A percentile compares a stretch with the other conserved stretches of the same genome.
Conservation (phyloP, 1,284 basidiomycete genomes). For the Clitocybe nebularis region DNA sequence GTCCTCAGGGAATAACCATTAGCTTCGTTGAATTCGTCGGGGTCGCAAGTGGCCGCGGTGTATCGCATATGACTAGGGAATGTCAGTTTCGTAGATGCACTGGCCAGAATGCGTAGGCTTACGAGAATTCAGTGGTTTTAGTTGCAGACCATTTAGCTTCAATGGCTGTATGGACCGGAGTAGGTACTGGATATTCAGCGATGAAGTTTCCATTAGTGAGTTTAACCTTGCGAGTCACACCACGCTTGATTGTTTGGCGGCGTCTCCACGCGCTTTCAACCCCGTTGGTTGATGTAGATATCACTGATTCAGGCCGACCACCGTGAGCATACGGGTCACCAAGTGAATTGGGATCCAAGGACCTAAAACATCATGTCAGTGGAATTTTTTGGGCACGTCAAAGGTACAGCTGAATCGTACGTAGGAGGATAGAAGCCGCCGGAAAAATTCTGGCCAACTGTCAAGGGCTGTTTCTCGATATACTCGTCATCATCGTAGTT, state of each 20-base stretch:
- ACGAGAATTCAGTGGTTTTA: slow-evolving; percentile 84
- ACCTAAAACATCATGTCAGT: slow-evolving; percentile 31
- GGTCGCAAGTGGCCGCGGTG: slow-evolving; percentile 90
- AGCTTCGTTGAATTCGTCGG: slow-evolving; percentile 85
- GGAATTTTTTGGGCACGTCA: not conserved
- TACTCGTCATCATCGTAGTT: slow-evolving; percentile 61
- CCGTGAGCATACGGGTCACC: slow-evolving; percentile 57
- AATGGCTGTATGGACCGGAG: slow-evolving; percentile 81
- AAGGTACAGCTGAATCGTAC: slow-evolving; percentile 36
- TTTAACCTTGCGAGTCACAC: slow-evolving; percentile 90
- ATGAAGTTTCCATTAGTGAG: slow-evolving; percentile 92
- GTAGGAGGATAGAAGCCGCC: slow-evolving; percentile 69
- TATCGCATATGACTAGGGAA: slow-evolving; percentile 79
- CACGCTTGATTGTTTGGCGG: slow-evolving; percentile 88
- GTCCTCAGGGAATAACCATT: slow-evolving; percentile 83
- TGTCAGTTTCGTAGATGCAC: slow-evolving; percentile 6
- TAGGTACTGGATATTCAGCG: slow-evolving; percentile 87
- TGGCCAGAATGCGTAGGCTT: too few relatives aligned
- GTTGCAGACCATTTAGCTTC: slow-evolving; percentile 75
- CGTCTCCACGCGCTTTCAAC: slow-evolving; percentile 78
- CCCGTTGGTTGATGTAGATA: slow-evolving; percentile 61
- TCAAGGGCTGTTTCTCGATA: slow-evolving; percentile 71
- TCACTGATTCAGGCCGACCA: slow-evolving; percentile 56
- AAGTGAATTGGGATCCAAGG: slow-evolving; percentile 55
- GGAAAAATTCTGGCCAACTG: slow-evolving; percentile 45